These are phyloP conservation scores for Lyophyllum atratum DNA, from an alignment of 768 basidiomycete genomes.

Conservation along the genomic window DNA sequence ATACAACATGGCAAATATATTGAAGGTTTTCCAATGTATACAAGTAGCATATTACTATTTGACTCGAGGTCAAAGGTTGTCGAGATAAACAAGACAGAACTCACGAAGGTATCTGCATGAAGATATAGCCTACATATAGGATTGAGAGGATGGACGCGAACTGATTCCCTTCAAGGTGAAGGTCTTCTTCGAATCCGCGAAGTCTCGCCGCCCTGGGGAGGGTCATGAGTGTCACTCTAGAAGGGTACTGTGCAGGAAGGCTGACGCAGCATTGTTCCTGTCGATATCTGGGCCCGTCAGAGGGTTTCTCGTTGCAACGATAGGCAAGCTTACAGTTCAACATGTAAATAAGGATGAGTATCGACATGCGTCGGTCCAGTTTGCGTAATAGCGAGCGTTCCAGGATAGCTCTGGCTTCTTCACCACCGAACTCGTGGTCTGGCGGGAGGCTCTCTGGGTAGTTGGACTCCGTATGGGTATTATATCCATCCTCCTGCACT, in stretches of 20 bases:
- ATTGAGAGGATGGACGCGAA: constrained; percentile 71
- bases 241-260: background rate
- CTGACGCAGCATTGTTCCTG: constrained; percentile 63
- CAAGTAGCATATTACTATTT: constrained; percentile 75
- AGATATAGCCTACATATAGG: constrained; percentile 72
- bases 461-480: background rate
- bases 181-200: constrained; percentile 70
- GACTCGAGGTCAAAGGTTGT: background rate
- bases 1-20: constrained; percentile 69
- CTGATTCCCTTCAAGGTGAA: constrained; percentile 59
- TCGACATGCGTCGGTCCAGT: constrained; percentile 57
- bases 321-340: constrained; percentile 42
- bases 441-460: background rate
- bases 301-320: background rate
- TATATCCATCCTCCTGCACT: background rate
- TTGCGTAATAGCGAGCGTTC: constrained; percentile 58
- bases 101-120: constrained; percentile 82
- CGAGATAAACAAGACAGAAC: constrained; percentile 21
- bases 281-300: constrained; percentile 52
- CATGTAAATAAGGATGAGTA: constrained; percentile 54
- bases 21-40: constrained; percentile 68
- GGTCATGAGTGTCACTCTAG: background rate
- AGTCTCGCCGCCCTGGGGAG: constrained; percentile 64
- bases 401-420: constrained; percentile 43
- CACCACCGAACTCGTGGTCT: constrained; percentile 45